Evolutionary conservation across 2,329 filamentous ascomycete genomes (phyloP).

Genomic region (Claviceps humidiphila): DNA sequence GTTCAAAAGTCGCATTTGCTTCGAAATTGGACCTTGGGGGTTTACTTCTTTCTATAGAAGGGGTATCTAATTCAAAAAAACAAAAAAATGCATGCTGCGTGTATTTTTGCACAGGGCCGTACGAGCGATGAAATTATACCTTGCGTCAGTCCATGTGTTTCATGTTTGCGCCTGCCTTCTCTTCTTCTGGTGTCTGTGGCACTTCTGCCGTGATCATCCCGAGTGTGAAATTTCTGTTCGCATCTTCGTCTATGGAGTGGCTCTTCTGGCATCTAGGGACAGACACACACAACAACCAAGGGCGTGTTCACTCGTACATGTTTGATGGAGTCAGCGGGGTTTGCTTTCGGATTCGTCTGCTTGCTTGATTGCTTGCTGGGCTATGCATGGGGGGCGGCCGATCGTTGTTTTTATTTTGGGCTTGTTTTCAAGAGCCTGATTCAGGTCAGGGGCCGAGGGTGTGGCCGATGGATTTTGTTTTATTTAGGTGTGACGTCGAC

Average conservation of each 20-base stretch:
- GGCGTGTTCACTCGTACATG: neutral
- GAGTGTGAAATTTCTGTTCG: neutral
- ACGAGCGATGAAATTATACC: neutral
- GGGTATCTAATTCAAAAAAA: slow-evolving; percentile 2
- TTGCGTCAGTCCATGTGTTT: neutral
- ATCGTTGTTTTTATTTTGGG: neutral
- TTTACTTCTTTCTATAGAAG: neutral
- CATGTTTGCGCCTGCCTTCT: neutral
- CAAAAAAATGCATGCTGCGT: neutral
- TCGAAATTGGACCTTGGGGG: neutral
- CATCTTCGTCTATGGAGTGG: neutral
- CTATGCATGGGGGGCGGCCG: no score
- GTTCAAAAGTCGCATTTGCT: neutral
- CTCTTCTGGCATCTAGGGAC: neutral
- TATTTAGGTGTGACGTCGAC: slow-evolving; percentile 12
- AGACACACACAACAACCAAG: neutral
- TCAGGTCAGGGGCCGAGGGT: neutral
- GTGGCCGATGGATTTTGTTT: neutral
- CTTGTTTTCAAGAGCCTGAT: neutral
- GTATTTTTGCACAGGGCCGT: no score
- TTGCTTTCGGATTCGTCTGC: neutral
- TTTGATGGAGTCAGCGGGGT: neutral
- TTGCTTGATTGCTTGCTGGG: no score
- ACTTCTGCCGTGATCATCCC: no score
- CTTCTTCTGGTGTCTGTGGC: neutral